Percentiles rank a stretch among this genome's conserved stretches.
phyloP scores from a whole-genome alignment of 305 asterid genomes.

The Rubia occidens region DNA sequence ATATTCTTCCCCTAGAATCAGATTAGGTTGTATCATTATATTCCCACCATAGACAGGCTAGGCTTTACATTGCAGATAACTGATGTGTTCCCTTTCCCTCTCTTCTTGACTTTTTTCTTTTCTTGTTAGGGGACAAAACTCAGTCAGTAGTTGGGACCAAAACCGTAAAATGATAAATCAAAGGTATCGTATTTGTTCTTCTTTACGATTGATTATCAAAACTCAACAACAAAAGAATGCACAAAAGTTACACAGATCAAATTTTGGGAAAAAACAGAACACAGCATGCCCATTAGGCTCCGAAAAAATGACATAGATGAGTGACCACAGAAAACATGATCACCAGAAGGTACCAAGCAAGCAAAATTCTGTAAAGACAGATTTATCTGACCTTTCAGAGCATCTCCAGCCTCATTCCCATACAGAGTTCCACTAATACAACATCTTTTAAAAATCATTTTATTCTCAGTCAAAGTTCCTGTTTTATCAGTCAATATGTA shows the following conservation, averaged over 20 bases:
- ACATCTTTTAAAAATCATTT: constrained; percentile 88
- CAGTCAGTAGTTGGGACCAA: background rate
- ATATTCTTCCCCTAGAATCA: background rate
- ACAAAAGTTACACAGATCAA: background rate
- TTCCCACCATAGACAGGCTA: background rate
- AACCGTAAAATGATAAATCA: background rate
- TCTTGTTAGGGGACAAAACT: background rate
- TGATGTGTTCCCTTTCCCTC: background rate
- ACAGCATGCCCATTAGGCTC: background rate
- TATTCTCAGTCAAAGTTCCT: constrained; percentile 94
- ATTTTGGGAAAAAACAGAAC: background rate
- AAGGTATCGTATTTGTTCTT: constrained; percentile 3
- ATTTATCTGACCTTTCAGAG: constrained; percentile 52
- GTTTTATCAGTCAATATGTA: constrained; percentile 97
- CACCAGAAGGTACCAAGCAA: background rate
- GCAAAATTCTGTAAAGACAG: constrained; percentile 8
- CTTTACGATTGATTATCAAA: background rate
- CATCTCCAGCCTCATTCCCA: constrained; percentile 82
- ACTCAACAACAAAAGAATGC: background rate
- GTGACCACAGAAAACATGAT: background rate
- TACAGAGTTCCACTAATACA: constrained; percentile 68
- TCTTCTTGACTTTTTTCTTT: background rate
- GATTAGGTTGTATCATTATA: background rate
- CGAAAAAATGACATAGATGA: background rate
- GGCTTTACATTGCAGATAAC: background rate